These are phyloP conservation scores for Primulina huaijiensis DNA, from an alignment of 257 asterid species.

Conservation along the genomic window DNA sequence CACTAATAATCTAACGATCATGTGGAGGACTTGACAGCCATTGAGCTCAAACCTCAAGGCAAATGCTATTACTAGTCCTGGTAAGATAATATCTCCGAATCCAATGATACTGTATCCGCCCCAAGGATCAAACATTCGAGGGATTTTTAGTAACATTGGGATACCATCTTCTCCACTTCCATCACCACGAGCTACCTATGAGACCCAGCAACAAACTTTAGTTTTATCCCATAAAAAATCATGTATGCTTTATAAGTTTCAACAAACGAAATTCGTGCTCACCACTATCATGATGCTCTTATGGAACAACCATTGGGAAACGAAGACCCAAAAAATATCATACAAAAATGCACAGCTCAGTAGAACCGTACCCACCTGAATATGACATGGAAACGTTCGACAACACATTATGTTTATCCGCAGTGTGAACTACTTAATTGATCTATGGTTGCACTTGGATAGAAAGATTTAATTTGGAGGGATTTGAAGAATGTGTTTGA, in stretches of 20 bases:
- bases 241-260: background rate
- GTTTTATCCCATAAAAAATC: constrained; percentile 4
- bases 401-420: background rate
- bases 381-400: constrained; percentile 8
- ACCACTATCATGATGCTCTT: constrained; percentile 99
- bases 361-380: constrained; percentile 94
- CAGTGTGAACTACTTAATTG: background rate
- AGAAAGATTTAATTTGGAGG: no score
- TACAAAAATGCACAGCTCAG: constrained; percentile 87
- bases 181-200: constrained; percentile 91
- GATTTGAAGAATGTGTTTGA: no score
- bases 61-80: constrained; percentile 80
- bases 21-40: background rate
- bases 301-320: constrained; percentile 83
- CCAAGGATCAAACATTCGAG: constrained; percentile 97
- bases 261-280: constrained; percentile 22
- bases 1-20: background rate
- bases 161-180: constrained; percentile 97
- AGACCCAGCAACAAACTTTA: constrained; percentile 14
- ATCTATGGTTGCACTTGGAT: background rate
- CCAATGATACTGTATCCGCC: constrained; percentile 93
- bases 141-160: constrained; percentile 88
- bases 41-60: constrained; percentile 40
- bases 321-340: constrained; percentile 94
- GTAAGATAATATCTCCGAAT: constrained; percentile 85